Base-by-base conservation (phyloP, 495 filamentous ascomycete species). In the Talaromyces trachyspermus region DNA sequence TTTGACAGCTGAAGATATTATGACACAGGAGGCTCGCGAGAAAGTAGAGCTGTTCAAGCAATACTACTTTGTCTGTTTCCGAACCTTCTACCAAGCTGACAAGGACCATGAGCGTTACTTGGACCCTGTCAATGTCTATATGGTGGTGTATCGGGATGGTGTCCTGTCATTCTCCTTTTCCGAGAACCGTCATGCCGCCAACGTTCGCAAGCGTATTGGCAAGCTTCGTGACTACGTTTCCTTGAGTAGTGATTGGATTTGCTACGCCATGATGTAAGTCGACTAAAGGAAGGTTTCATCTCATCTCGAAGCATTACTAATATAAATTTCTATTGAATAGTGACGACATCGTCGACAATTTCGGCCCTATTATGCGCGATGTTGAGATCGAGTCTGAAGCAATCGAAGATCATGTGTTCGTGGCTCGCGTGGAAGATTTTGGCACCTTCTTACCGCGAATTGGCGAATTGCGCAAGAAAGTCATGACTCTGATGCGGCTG, bases 1-100 rank as follows among this genome's bases (percentile, higher is more conserved):
- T 4, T 63, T 98, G 64, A 96, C 91, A 8, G 84, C 85, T 14
- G 91, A 98, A 66, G 91, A 98, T 71, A 95, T 98, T 50, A 78
- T 82, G 26, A 92, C 84, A 2, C 89, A 95, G 59, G 91, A 98
- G 69, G 83, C 89, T 12, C 88, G 91, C 18, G 91, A 98, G 69
- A 98, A 98, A 69, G 95, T 98, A 26, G 92, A 98, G 62, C 80
- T 98, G 25, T 98, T 98, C 69, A 84, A 88, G 22, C 84, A 87
- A 38, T 98, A 98, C 71, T 98, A 98, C 60, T 95, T 98, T 57
- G 88, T 95, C 43, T 95, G 86, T 61, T 98, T 97, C 76, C 83
- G 91, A 23, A 94, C 88, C 1, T 98, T 96, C 65, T 85, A 77
- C 49, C 88, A 89, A 50, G 68, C 81, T 53, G 89, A 94, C 55